Percentiles rank a stretch among this genome's conserved stretches.
Conservation (phyloP, 2,329 filamentous ascomycete species). For the Paracoccidioides lutzii region DNA sequence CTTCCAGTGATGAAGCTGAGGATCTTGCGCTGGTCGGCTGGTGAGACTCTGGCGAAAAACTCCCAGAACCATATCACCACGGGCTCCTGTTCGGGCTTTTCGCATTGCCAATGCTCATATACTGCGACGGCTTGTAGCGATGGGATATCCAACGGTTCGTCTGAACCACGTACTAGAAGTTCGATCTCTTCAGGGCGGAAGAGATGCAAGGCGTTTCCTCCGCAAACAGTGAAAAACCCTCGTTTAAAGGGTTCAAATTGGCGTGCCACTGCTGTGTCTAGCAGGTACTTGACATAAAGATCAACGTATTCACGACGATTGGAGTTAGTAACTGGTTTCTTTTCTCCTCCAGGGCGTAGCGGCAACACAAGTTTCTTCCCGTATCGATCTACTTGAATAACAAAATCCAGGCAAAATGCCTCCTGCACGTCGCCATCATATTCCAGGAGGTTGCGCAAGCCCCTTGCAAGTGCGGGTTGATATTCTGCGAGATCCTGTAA, state of each 20-base stretch:
- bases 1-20: slow-evolving; percentile 81
- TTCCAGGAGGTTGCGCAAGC: slow-evolving; percentile 63
- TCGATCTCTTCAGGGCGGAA: slow-evolving; percentile 90
- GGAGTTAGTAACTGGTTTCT: slow-evolving; percentile 62
- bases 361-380: slow-evolving; percentile 54
- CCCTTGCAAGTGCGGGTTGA: slow-evolving; percentile 60
- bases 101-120: slow-evolving; percentile 65
- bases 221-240: slow-evolving; percentile 85
- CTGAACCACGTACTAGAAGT: slow-evolving; percentile 69
- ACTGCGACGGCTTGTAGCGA: slow-evolving; percentile 63
- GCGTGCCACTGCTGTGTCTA: slow-evolving; percentile 63
- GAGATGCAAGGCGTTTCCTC: slow-evolving; percentile 72
- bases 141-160: slow-evolving; percentile 66
- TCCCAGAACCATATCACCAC: slow-evolving; percentile 83
- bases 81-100: slow-evolving; percentile 45
- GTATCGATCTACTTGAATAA: slow-evolving; percentile 63
- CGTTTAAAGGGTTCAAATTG: slow-evolving; percentile 92
- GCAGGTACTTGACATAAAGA: slow-evolving; percentile 64
- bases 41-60: slow-evolving; percentile 53
- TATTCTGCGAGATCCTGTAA: slow-evolving; percentile 75
- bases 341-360: slow-evolving; percentile 61
- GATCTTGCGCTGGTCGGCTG: slow-evolving; percentile 61
- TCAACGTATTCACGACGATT: slow-evolving; percentile 82
- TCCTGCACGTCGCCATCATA: slow-evolving; percentile 73
- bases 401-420: slow-evolving; percentile 72